Percentiles rank a stretch among this genome's conserved stretches.
Conservation (phyloP, 805 yeast species). For the Yamadazyma sp. region DNA sequence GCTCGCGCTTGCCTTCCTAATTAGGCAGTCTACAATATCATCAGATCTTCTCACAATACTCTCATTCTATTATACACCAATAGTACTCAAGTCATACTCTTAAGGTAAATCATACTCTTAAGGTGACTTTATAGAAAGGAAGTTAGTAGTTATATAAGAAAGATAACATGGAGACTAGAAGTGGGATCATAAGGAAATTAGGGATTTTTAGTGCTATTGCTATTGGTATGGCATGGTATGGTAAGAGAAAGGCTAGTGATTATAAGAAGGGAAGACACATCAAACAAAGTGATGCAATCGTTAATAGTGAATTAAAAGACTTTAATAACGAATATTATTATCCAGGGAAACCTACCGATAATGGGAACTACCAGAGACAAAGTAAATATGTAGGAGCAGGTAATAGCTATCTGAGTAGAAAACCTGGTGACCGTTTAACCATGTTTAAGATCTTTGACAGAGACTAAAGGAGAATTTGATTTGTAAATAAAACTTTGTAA, state of each 20-base stretch:
- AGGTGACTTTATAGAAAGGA: too few species aligned
- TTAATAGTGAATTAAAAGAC: constrained; percentile 27
- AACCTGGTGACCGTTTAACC: constrained; percentile 51
- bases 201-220: constrained; percentile 31
- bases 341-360: constrained; percentile 45
- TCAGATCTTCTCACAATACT: too few species aligned
- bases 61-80: too few species aligned
- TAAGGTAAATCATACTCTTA: too few species aligned
- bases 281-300: constrained; percentile 33
- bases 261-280: constrained; percentile 34
- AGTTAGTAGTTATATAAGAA: too few species aligned
- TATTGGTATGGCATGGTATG: constrained; percentile 27
- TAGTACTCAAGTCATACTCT: too few species aligned
- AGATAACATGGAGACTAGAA: constrained; percentile 31
- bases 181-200: constrained; percentile 32
- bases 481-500: too few species aligned
- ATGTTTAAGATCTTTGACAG: constrained; percentile 25
- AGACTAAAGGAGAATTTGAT: constrained; percentile 11
- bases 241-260: constrained; percentile 34
- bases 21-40: too few species aligned
- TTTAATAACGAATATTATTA: constrained; percentile 32
- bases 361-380: constrained; percentile 41
- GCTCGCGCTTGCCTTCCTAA: too few species aligned
- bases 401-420: constrained; percentile 53
- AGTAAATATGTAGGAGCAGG: constrained; percentile 71